Evolutionary conservation across 805 yeast species (phyloP), one percentile per base, ranked within the genome.

Genomic region (Kluyveromyces siamensis): DNA sequence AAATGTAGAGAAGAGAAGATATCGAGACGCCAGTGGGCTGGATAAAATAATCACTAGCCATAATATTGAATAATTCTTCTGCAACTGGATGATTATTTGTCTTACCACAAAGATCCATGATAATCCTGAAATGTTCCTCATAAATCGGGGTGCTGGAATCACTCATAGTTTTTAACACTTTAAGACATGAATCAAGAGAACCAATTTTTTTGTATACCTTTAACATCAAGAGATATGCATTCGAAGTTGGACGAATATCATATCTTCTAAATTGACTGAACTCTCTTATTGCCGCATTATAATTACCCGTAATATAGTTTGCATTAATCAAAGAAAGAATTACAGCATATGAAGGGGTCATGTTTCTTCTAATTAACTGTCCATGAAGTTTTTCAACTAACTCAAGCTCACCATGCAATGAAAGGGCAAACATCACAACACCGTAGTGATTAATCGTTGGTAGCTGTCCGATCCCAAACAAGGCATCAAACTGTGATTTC

Each of bases 401-500:
- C 38, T 62, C 72, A 39, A 57, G 63, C 54, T 76, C 79, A 9
- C 78, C 82, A 35, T 68, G 60, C 5, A 58, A 52, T 1, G 86
- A 81, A 51, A 85, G 65, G 0, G 84, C 79, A 47, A 70, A 65
- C 76, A 85, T 80, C 11, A 83, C 80, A 16, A 79, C 73, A 3
- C 76, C 71, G 59, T 84, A 84, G 54, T 84, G 87, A 8, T 56
- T 57, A 30, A 72, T 64, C 44, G 72, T 72, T 1, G 86, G 85
- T 25, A 77, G 62, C 40, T 75, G 68, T 1, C 79, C 81, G n/a
- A 69, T 62, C 1, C 77, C 80, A 55, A 77, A 77, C 60, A 76
- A 69, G 19, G 69, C 72, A 56, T 80, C 83, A 59, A 84, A 83
- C 44, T 76, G 75, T 11, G 63, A 54, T 60, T 80, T 83, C 50